A percentile compares a stretch with the other conserved stretches of the same genome.
Conservation (phyloP, 768 basidiomycete species). For the Mycena sanguinolenta region DNA sequence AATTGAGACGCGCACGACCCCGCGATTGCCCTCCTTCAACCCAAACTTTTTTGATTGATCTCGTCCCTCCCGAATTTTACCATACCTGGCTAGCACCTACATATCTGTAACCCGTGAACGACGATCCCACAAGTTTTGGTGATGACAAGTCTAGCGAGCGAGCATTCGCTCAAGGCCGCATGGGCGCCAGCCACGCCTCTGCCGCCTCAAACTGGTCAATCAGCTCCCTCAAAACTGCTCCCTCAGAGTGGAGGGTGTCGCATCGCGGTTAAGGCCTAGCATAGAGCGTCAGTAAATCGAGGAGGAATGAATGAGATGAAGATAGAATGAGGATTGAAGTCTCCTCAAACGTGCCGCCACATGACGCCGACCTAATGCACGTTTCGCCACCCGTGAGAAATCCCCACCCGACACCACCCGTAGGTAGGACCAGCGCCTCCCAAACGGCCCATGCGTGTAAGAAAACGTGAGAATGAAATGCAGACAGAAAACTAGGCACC, state of each 20-base stretch:
- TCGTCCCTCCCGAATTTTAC: neutral
- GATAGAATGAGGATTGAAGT: neutral
- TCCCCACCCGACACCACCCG: neutral
- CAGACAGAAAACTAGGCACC: neutral
- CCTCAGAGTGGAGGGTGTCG: constrained; percentile 88
- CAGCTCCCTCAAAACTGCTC: constrained; percentile 85
- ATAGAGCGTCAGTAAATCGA: constrained; percentile 40
- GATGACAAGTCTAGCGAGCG: neutral
- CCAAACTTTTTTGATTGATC: too few relatives aligned
- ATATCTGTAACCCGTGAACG: neutral
- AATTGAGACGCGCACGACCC: too few relatives aligned
- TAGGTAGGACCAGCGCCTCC: neutral
- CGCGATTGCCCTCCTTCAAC: too few relatives aligned
- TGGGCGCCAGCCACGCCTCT: constrained; percentile 93
- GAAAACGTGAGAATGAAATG: constrained; percentile 12
- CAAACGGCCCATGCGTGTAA: neutral
- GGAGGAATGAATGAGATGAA: neutral
- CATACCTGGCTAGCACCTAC: neutral
- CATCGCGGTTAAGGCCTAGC: constrained; percentile 87
- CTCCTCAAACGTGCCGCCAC: neutral
- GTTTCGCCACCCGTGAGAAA: neutral
- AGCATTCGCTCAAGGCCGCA: constrained; percentile 74
- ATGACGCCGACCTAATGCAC: neutral
- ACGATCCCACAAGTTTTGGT: neutral
- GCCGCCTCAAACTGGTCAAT: constrained; percentile 97